Base-by-base conservation (phyloP, 2,329 filamentous ascomycete genomes). In the Diaporthe aspalathi region DNA sequence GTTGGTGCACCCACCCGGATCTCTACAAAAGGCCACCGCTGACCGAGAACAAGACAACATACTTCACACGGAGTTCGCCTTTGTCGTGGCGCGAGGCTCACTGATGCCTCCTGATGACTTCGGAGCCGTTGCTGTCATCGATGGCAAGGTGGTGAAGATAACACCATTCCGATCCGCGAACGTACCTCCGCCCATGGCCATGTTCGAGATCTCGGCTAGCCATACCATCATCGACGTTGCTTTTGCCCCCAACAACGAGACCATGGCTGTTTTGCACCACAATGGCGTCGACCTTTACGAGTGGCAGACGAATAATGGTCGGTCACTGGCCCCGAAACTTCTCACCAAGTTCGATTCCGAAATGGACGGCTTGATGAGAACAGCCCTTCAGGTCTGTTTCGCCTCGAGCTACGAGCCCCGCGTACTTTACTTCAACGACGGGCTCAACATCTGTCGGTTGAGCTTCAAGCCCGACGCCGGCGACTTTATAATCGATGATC, bases 121-220 rank as follows among this genome's bases (percentile, higher is more conserved):
- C 78, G 95, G 95, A 35, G 86, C 91, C 20, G 90, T 97, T 50
- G 93, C 91, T 12, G 94, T 97, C 6, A 90, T 98, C 52, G 96
- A 98, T 80, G 96, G 96, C 20, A 88, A 83, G 60, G 89, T 79
- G 3, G 81, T 98, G 71, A 97, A 97, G 79, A 81, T 98, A 56
- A 98, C 96, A 0, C 94, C 96, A 0, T 87, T 99, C 74, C 88
- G 93, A 73, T 87, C 91, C 63, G 93, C 94, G 16, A 97, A 96
- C 76, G 87, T 98, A 3, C 96, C 96, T 29, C 96, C 96, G 35
- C 96, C 96, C 0, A 98, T 98, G 94, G 90, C 94, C 20, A 86
- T 95, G 73, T 92, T 92, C 75, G 93, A 97, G 70, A 77, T 98
- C 22, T 77, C 83, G 16, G 81, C 92, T 35, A 84, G 88, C 17